Conservation (phyloP, 2,329 filamentous ascomycete genomes). For the Arthroderma sp. region DNA sequence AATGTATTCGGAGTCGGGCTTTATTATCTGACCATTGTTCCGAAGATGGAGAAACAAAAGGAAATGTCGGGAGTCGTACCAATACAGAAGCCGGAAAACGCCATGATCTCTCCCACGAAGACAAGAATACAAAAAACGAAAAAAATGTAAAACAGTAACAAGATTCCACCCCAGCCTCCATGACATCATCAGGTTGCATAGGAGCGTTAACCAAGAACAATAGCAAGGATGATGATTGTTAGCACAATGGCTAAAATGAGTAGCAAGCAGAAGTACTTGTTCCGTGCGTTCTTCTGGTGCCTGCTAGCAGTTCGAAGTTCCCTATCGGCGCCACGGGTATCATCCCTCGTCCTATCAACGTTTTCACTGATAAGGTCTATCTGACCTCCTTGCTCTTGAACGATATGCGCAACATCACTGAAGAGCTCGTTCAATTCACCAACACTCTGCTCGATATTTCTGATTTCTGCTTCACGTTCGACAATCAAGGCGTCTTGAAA, state of each 20-base stretch:
- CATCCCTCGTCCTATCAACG: conserved; percentile 66
- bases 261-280: conserved; percentile 85
- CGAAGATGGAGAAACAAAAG: too few species aligned
- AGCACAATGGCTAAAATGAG: conserved; percentile 80
- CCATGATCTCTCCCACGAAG: too few species aligned
- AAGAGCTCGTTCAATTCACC: conserved; percentile 94
- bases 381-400: conserved; percentile 81
- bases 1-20: too few species aligned
- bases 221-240: conserved; percentile 77
- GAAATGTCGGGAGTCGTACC: too few species aligned
- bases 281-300: conserved; percentile 90
- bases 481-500: conserved; percentile 94
- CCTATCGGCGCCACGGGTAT: conserved; percentile 71
- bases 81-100: too few species aligned
- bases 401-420: conserved; percentile 94
- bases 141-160: too few species aligned
- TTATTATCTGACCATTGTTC: too few species aligned
- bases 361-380: conserved; percentile 81
- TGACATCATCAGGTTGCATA: too few species aligned
- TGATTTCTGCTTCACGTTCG: conserved; percentile 91
- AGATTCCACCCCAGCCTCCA: too few species aligned
- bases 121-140: too few species aligned
- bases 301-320: conserved; percentile 75
- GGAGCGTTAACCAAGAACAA: conserved; percentile 53
- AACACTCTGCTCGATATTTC: conserved; percentile 93